Percentiles rank a stretch among this genome's conserved stretches.
Evolutionary conservation across 108 stramenopile genomes (phyloP).

Genomic region (Fragilaria crotonensis): DNA sequence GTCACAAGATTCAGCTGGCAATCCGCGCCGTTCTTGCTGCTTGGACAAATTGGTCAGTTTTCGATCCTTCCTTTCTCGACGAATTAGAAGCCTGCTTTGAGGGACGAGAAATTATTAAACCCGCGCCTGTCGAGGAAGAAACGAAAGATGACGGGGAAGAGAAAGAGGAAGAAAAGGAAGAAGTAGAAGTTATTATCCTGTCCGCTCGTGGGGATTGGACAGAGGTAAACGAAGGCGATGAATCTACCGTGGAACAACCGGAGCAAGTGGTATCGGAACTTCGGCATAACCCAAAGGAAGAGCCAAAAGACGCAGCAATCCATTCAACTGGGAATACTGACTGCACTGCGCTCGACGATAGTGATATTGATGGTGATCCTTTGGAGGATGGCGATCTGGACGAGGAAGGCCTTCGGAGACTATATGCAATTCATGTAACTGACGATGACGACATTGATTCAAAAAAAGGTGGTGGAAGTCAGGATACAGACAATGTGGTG

Average conservation of each 20-base stretch:
- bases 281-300: not conserved
- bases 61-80: constrained; percentile 67
- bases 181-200: constrained; percentile 4
- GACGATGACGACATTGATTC: constrained; percentile 1
- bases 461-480: too few relatives aligned
- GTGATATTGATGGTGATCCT: constrained; percentile 30
- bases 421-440: constrained; percentile 6
- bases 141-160: constrained; percentile 6
- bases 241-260: not conserved
- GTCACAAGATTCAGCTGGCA: constrained; percentile 57
- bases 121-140: not conserved
- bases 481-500: too few relatives aligned
- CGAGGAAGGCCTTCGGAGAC: not conserved
- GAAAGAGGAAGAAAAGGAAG: constrained; percentile 6
- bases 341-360: constrained; percentile 4
- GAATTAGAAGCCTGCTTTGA: constrained; percentile 66
- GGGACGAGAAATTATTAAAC: constrained; percentile 37
- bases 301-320: too few relatives aligned
- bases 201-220: constrained; percentile 25
- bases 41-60: constrained; percentile 84
- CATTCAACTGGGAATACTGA: constrained; percentile 6
- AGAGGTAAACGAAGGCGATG: constrained; percentile 14
- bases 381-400: constrained; percentile 13
- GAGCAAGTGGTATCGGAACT: not conserved
- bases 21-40: constrained; percentile 65